Percentiles rank a stretch among this genome's conserved stretches.
Evolutionary conservation across 148 eudicot species (phyloP).

Genomic region (Rheum nobile): DNA sequence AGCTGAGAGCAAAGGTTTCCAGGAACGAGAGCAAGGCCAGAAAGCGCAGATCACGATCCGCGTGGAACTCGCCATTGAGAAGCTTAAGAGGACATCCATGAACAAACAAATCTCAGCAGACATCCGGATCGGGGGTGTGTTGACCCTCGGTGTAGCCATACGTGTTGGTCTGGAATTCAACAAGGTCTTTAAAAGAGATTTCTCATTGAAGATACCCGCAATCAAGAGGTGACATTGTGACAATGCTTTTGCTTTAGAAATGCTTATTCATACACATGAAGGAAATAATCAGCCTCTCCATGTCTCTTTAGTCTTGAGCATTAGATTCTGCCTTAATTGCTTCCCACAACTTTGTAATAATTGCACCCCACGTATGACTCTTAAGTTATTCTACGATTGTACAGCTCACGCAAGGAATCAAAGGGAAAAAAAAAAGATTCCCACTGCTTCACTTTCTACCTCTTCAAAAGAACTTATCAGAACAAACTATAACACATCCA

Average conservation of each 20-base stretch:
- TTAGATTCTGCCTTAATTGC: constrained; percentile 15
- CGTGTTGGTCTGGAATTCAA: too few species aligned
- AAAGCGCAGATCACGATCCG: too few species aligned
- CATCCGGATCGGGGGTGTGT: too few species aligned
- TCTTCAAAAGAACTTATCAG: constrained; percentile 2
- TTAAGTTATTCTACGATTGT: constrained; percentile 16
- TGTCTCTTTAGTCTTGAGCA: constrained; percentile 7
- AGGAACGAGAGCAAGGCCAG: too few species aligned
- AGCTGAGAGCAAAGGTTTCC: too few species aligned
- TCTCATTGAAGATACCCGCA: neutral
- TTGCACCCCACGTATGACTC: neutral
- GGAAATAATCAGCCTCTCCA: neutral
- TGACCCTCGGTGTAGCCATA: too few species aligned
- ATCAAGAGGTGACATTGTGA: neutral
- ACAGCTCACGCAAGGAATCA: constrained; percentile 18
- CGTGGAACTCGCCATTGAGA: too few species aligned
- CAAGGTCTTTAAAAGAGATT: too few species aligned
- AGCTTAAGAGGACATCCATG: too few species aligned
- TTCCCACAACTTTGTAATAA: neutral
- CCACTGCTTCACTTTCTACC: constrained; percentile 2
- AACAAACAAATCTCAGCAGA: too few species aligned
- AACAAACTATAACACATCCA: constrained; percentile 5
- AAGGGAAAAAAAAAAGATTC: neutral
- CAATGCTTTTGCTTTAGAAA: neutral
- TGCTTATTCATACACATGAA: neutral